Percentiles rank a stretch among this genome's conserved stretches.
Conservation (phyloP, 768 basidiomycete genomes). For the Lepiota venenata region DNA sequence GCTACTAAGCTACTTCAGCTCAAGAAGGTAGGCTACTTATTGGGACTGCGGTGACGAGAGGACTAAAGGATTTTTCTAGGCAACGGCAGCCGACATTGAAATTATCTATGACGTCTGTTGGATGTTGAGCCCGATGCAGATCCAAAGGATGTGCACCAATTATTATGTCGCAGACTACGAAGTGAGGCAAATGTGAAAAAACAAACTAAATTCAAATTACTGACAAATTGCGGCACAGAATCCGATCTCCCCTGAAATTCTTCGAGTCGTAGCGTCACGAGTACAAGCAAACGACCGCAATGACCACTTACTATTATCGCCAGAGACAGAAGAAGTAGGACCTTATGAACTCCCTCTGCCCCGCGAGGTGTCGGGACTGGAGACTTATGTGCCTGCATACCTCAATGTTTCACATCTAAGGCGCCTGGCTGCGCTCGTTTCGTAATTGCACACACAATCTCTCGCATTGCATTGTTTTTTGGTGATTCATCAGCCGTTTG, state of each 20-base stretch:
- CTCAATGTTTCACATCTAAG: slow-evolving; percentile 87
- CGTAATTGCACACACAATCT: slow-evolving; percentile 35
- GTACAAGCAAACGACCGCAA: slow-evolving; percentile 96
- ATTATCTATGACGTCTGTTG: slow-evolving; percentile 99
- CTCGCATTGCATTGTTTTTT: slow-evolving; percentile 31
- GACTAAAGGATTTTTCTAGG: slow-evolving; percentile 39
- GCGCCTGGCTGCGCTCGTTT: slow-evolving; percentile 82
- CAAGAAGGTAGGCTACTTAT: slow-evolving; percentile 70
- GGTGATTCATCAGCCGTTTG: neutral
- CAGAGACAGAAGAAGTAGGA: slow-evolving; percentile 96
- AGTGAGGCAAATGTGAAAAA: slow-evolving; percentile 38
- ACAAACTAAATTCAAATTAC: slow-evolving; percentile 7
- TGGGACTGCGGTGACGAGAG: neutral
- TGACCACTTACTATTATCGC: slow-evolving; percentile 92
- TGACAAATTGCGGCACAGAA: slow-evolving; percentile 45
- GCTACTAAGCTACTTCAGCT: slow-evolving; percentile 96
- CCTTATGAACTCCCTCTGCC: slow-evolving; percentile 93
- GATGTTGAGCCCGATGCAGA: slow-evolving; percentile 99
- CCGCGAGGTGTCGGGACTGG: slow-evolving; percentile 91
- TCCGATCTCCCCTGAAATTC: slow-evolving; percentile 95
- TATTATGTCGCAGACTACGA: slow-evolving; percentile 99
- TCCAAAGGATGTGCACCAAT: slow-evolving; percentile 98
- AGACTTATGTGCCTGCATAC: slow-evolving; percentile 94
- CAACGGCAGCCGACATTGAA: slow-evolving; percentile 93
- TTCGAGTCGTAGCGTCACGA: slow-evolving; percentile 93